phyloP scores from a whole-genome alignment of 78 protist genomes.

The Dictyostelium intermedium region DNA sequence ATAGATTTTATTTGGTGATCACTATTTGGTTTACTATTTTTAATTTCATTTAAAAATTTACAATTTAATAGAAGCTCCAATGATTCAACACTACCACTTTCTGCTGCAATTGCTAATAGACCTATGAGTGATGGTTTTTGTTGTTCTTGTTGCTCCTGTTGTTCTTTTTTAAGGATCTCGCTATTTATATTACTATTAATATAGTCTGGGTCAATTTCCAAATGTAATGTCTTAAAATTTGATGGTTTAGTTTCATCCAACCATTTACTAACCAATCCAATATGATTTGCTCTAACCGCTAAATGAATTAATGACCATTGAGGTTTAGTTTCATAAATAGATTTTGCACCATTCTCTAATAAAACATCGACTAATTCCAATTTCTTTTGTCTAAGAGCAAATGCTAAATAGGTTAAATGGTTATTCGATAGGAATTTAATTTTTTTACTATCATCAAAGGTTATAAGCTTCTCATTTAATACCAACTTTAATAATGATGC shows the following conservation, averaged over 20 bases:
- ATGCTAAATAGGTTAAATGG: not conserved
- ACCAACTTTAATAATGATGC: not conserved
- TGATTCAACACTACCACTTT: conserved; percentile 29
- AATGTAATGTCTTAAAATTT: not conserved
- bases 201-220: not conserved
- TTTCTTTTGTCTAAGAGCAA: conserved; percentile 17
- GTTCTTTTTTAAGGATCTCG: not conserved
- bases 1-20: not conserved
- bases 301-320: not conserved
- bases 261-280: not conserved
- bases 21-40: not conserved
- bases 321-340: not conserved
- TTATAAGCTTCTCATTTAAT: not conserved
- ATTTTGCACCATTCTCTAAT: not conserved
- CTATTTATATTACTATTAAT: not conserved
- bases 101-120: conserved; percentile 16
- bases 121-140: not conserved
- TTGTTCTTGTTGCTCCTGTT: no score
- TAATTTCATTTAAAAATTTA: not conserved
- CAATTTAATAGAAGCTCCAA: not conserved
- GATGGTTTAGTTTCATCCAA: not conserved
- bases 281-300: conserved; percentile 4
- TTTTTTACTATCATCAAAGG: not conserved
- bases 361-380: not conserved
- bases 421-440: not conserved